These are phyloP conservation scores for Plasmodium blacklocki DNA, from an alignment of 169 alveolate species.

Conservation along the genomic window DNA sequence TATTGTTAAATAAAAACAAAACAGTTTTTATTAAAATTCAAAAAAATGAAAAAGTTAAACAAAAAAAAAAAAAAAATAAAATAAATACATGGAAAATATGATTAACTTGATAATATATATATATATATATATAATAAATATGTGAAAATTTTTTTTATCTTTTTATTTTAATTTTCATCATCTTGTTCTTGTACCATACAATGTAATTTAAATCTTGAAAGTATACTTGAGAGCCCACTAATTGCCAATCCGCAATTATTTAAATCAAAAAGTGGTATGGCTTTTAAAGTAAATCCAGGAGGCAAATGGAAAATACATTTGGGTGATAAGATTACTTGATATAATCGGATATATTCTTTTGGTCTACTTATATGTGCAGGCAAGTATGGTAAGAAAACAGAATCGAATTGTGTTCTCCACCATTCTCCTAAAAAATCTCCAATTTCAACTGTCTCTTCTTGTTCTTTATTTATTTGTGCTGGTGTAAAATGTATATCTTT, in stretches of 20 bases:
- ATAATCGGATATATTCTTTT: conserved; percentile 67
- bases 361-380: conserved; percentile 84
- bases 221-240: conserved; percentile 42
- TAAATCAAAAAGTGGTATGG: conserved; percentile 64
- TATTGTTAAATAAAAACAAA: no score
- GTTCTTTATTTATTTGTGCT: conserved; percentile 13
- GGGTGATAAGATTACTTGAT: conserved; percentile 45
- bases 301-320: conserved; percentile 74
- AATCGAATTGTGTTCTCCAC: conserved; percentile 82
- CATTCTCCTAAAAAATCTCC: conserved; percentile 85
- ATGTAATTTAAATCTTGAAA: conserved; percentile 45
- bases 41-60: no score
- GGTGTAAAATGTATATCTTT: conserved; percentile 44
- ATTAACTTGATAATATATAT: not conserved
- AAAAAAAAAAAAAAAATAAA: no score
- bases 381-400: conserved; percentile 80
- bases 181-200: conserved; percentile 54
- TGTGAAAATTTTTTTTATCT: not conserved
- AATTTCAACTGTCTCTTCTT: conserved; percentile 76
- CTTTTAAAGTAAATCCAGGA: conserved; percentile 65
- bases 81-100: not conserved
- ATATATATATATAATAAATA: not conserved
- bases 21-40: no score
- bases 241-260: conserved; percentile 41
- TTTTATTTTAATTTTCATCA: not conserved